Conservation (phyloP, 2,329 filamentous ascomycete species). For the Penicillium sp. region DNA sequence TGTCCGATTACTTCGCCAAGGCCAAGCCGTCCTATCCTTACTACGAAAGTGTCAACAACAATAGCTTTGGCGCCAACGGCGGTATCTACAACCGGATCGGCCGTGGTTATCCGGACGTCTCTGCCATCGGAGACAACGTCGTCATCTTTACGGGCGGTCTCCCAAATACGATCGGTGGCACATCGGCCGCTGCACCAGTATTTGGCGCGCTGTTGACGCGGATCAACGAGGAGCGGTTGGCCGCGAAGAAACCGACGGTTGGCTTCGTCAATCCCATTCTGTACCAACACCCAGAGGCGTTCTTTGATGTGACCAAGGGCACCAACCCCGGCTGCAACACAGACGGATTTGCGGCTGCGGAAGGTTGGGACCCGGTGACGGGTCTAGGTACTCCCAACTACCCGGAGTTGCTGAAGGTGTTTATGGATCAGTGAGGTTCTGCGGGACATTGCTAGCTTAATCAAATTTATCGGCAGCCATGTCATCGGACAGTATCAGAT, state of each 20-base stretch:
- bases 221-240: conserved; percentile 51
- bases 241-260: conserved; percentile 45
- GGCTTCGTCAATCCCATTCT: conserved; percentile 50
- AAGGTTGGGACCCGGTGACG: conserved; percentile 33
- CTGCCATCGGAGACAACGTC: conserved; percentile 36
- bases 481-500: too few species aligned
- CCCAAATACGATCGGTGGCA: conserved; percentile 26
- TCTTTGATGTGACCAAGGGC: conserved; percentile 30
- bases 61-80: conserved; percentile 23
- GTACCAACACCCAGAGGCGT: conserved; percentile 28
- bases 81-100: conserved; percentile 34
- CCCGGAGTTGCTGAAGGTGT: conserved; percentile 29
- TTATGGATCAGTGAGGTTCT: conserved; percentile 26
- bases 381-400: conserved; percentile 34
- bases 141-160: conserved; percentile 24
- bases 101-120: conserved; percentile 34
- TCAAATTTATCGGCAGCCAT: too few species aligned
- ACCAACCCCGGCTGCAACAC: conserved; percentile 30
- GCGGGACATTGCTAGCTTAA: too few species aligned
- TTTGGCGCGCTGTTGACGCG: conserved; percentile 52
- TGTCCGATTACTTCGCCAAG: conserved; percentile 32
- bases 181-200: conserved; percentile 49
- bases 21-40: conserved; percentile 25
- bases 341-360: conserved; percentile 23
- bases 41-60: conserved; percentile 31